Evolutionary conservation across 179 eudicot genomes (phyloP).

Genomic region (Spinacia oleracea): DNA sequence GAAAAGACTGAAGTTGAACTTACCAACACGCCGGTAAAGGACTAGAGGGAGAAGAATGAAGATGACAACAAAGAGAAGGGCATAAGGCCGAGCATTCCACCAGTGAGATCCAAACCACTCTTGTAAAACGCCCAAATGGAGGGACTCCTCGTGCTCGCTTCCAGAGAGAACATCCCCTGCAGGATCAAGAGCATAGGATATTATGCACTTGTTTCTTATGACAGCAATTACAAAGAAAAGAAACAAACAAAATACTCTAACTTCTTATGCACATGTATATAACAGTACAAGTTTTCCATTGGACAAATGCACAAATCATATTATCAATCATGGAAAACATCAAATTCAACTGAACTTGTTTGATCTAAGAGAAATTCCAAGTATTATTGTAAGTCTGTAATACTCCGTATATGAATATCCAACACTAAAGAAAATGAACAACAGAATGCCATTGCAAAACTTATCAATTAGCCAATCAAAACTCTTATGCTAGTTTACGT

Average conservation of each 20-base stretch:
- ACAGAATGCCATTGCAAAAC: not conserved
- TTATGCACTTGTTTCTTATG: not conserved
- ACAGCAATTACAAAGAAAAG: too few relatives aligned
- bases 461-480: too few relatives aligned
- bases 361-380: not conserved
- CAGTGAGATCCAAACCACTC: constrained; percentile 47
- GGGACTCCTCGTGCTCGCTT: constrained; percentile 29
- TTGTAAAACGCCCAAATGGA: constrained; percentile 40
- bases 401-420: not conserved
- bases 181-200: not conserved
- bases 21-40: constrained; percentile 47
- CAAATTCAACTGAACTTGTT: not conserved
- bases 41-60: constrained; percentile 44
- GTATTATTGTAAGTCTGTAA: not conserved
- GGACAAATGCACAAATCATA: not conserved
- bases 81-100: constrained; percentile 44
- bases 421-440: not conserved
- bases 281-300: too few relatives aligned
- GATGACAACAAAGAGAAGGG: constrained; percentile 37
- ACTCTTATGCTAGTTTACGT: too few relatives aligned
- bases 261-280: too few relatives aligned
- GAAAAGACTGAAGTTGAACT: constrained; percentile 1
- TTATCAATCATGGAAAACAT: not conserved
- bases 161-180: constrained; percentile 45
- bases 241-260: too few relatives aligned